Base-by-base conservation (phyloP, 805 yeast genomes). In the Candida berthetii region DNA sequence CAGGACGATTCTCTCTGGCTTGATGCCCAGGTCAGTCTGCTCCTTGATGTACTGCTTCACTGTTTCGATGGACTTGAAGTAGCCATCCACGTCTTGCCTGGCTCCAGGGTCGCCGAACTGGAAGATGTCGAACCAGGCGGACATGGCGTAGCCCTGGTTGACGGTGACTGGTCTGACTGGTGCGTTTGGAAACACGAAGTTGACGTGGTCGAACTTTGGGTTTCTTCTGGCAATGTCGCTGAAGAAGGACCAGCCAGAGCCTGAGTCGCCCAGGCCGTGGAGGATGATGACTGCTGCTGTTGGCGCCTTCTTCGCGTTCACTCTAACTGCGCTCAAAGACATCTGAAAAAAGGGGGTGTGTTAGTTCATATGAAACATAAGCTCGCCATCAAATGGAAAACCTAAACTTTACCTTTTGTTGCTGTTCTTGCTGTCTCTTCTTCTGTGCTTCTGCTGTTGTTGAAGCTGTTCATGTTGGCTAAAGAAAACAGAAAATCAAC, bases 221-320 rank as follows among this genome's bases (percentile, higher is more conserved):
- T 66, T 60, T 39, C 54, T 52, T 41, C 70, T 71, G 20, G 85
- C 72, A 41, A 78, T 64, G 32, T 80, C 82, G 4, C 93, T 85
- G 33, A 91, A 64, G 68, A 86, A 87, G 36, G 76, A 69, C 96
- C 96, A 91, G 2, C 97, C 97, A 15, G 72, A 69, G 4, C 96
- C 97, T 0, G 87, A 61, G 60, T 91, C 98, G 9, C 99, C 99
- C 15, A 91, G 68, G 0, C 99, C 98, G 59, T 93, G 98, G 41
- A 87, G 57, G 45, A 90, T 72, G 18, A 90, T 84, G 28, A 89
- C 66, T 1, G 89, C 79, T 1, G 86, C 82, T 1, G 79, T 66
- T 6, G 81, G 74, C 1, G 66, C 62, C 0, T 47, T 40, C 22
- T 48, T 53, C 8, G 70, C 50, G 6, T 64, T 54, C 11, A 61